phyloP scores from a whole-genome alignment of 192 early-diverging fungal genomes.

The Coemansia sp. region DNA sequence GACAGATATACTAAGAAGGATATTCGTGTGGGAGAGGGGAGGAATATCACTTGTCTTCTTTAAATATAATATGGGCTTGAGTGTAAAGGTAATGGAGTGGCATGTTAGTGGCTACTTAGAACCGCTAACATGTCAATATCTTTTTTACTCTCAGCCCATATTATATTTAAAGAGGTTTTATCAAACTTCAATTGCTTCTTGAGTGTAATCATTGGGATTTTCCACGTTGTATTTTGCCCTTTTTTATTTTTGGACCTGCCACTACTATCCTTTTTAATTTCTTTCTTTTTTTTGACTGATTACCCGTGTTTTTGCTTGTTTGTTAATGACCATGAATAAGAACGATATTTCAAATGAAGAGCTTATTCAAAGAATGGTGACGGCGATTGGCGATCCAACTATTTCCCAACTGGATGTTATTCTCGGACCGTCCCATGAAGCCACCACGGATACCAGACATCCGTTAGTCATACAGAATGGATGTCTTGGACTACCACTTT shows the following conservation, averaged over 20 bases:
- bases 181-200: neutral
- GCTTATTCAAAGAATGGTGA: conserved; percentile 21
- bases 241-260: neutral
- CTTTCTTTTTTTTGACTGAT: neutral
- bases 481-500: conserved; percentile 31
- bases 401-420: conserved; percentile 36
- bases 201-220: neutral
- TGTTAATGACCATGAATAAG: neutral
- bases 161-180: neutral
- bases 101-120: neutral
- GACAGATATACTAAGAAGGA: conserved; percentile 61
- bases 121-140: neutral
- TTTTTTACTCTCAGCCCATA: neutral
- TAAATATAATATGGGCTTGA: neutral
- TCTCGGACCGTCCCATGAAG: neutral
- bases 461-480: conserved; percentile 32
- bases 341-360: neutral
- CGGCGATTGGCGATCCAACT: conserved; percentile 16
- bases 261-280: too few relatives aligned
- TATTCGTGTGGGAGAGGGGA: neutral
- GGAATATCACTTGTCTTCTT: neutral
- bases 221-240: neutral
- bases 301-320: neutral
- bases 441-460: neutral
- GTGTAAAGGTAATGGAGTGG: neutral